These are phyloP conservation scores for Chamaecyparis obtusa DNA, from an alignment of 75 land plant genomes.

Conservation along the genomic window DNA sequence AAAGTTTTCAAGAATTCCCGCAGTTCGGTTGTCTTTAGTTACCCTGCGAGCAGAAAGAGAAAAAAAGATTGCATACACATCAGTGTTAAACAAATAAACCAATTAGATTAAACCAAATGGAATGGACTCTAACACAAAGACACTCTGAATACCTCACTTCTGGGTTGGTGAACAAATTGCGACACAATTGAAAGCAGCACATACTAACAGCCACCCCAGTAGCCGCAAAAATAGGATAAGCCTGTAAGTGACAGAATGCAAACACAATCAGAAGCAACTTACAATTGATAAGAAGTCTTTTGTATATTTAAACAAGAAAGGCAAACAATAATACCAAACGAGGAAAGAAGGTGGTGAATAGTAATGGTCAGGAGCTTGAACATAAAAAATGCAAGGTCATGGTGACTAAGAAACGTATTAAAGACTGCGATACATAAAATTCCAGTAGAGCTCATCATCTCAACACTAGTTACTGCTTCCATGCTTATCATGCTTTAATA, in stretches of 20 bases:
- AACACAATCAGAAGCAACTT: background rate
- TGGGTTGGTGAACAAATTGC: conserved; percentile 67
- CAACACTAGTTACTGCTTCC: background rate
- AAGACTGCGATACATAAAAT: too few species aligned
- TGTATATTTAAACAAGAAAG: background rate
- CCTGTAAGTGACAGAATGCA: conserved; percentile 31
- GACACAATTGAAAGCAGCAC: conserved; percentile 57
- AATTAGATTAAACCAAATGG: background rate
- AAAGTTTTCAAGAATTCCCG: conserved; percentile 58
- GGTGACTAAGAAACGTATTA: background rate
- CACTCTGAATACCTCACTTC: conserved; percentile 65
- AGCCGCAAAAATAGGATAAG: conserved; percentile 71
- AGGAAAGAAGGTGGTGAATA: too few species aligned
- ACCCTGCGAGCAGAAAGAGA: conserved; percentile 31
- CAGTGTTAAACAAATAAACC: background rate
- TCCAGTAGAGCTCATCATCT: too few species aligned
- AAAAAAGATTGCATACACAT: background rate
- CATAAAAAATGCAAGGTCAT: background rate
- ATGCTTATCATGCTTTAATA: background rate
- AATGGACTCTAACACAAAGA: background rate
- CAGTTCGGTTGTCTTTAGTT: conserved; percentile 47
- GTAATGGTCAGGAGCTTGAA: background rate
- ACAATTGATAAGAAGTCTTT: background rate
- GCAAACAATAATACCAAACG: background rate
- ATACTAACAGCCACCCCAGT: conserved; percentile 63